Conservation (phyloP, 192 early-diverging fungal species). For the Dissophora globulifera region DNA sequence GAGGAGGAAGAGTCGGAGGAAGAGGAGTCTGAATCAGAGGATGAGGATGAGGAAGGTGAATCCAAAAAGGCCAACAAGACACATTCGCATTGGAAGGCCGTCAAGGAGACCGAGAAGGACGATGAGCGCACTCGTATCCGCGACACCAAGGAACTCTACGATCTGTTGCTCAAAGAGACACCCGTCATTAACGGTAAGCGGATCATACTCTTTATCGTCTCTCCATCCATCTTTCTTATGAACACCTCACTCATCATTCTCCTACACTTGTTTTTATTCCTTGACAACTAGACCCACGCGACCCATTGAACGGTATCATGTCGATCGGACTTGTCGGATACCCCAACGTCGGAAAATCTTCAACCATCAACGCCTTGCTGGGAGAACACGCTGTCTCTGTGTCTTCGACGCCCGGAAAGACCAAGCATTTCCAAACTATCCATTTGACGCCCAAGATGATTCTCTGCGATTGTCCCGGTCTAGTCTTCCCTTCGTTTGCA, state of each 20-base stretch:
- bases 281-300: constrained; percentile 45
- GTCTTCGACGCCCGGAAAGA: constrained; percentile 97
- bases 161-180: constrained; percentile 61
- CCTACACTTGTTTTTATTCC: background rate
- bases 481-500: constrained; percentile 99
- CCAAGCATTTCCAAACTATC: constrained; percentile 99
- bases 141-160: constrained; percentile 62
- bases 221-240: too few relatives aligned
- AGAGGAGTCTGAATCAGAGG: constrained; percentile 18
- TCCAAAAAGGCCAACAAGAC: constrained; percentile 47
- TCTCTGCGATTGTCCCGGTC: constrained; percentile 98
- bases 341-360: constrained; percentile 99
- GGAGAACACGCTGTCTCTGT: constrained; percentile 96
- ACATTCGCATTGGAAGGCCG: constrained; percentile 38
- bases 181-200: constrained; percentile 58
- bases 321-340: constrained; percentile 98
- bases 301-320: constrained; percentile 62
- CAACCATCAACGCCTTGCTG: constrained; percentile 96
- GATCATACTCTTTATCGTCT: too few relatives aligned
- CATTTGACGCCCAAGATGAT: constrained; percentile 85
- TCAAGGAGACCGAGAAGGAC: constrained; percentile 59
- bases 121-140: constrained; percentile 64
- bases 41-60: constrained; percentile 42
- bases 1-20: constrained; percentile 36
- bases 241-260: too few relatives aligned